A percentile compares a stretch with the other conserved stretches of the same genome.
Conservation (phyloP, 441 rosid genomes). For the Brassica hybrid region DNA sequence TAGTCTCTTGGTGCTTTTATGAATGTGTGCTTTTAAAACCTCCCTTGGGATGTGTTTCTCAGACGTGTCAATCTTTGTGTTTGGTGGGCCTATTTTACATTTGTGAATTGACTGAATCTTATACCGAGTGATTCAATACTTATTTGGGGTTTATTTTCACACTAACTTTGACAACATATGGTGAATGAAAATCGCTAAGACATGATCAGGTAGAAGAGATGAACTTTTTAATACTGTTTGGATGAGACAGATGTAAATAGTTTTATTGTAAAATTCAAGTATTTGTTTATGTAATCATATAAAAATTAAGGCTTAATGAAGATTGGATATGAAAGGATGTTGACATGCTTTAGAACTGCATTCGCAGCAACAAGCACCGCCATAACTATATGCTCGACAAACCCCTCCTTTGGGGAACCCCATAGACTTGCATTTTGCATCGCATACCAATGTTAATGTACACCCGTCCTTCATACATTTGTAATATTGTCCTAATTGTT, state of each 20-base stretch:
- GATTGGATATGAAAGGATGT: not conserved
- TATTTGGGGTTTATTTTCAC: not conserved
- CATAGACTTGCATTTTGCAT: constrained; percentile 3
- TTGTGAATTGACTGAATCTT: not conserved
- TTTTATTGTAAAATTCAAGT: not conserved
- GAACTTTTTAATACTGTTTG: not conserved
- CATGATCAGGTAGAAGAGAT: not conserved
- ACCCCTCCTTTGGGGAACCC: constrained; percentile 22
- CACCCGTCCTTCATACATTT: constrained; percentile 9
- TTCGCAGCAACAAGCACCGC: constrained; percentile 28
- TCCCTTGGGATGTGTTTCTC: not conserved
- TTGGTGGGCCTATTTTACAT: constrained; percentile 14
- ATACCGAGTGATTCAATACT: not conserved
- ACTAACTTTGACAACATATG: not conserved
- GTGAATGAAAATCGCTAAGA: not conserved
- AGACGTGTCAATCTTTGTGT: not conserved
- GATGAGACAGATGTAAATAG: not conserved
- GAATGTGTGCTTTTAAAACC: constrained; percentile 4
- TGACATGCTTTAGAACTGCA: constrained; percentile 10
- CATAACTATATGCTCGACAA: constrained; percentile 18
- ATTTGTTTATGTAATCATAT: not conserved
- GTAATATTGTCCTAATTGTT: constrained; percentile 21
- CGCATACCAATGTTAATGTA: constrained; percentile 1
- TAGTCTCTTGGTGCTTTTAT: not conserved
- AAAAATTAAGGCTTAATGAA: not conserved